Percentiles rank a stretch among this genome's conserved stretches.
phyloP scores from a whole-genome alignment of 1,139 yeast species.

The Taiozyma sp. region DNA sequence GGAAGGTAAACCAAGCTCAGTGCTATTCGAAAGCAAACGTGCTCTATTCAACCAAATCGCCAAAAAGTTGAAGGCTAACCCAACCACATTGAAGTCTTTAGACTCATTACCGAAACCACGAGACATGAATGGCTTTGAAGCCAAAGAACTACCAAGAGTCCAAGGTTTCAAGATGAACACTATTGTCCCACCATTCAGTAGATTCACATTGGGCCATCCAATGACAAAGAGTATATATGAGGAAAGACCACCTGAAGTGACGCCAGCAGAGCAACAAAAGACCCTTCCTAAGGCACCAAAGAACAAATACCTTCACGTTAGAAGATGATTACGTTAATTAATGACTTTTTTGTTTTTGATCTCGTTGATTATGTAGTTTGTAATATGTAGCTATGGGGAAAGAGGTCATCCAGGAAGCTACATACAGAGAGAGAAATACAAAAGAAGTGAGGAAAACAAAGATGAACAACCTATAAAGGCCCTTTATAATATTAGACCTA shows the following conservation, averaged over 20 bases:
- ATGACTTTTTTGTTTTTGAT: neutral
- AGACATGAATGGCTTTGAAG: slow-evolving; percentile 42
- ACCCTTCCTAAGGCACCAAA: slow-evolving; percentile 29
- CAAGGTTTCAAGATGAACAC: slow-evolving; percentile 82
- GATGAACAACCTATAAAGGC: neutral
- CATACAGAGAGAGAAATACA: neutral
- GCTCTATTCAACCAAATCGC: slow-evolving; percentile 59
- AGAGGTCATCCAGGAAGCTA: neutral
- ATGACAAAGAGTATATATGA: slow-evolving; percentile 71
- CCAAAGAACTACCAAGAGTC: slow-evolving; percentile 69
- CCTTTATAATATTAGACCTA: neutral
- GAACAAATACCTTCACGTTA: slow-evolving; percentile 35
- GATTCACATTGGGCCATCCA: slow-evolving; percentile 79
- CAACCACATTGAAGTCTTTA: slow-evolving; percentile 64
- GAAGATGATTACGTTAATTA: slow-evolving; percentile 15
- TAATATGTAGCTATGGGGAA: slow-evolving; percentile 4
- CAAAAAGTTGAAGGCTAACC: slow-evolving; percentile 58
- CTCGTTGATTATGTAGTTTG: neutral
- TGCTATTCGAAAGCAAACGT: slow-evolving; percentile 51
- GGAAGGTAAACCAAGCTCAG: slow-evolving; percentile 32
- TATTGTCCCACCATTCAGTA: slow-evolving; percentile 81
- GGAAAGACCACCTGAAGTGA: slow-evolving; percentile 31
- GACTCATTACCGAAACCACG: slow-evolving; percentile 53
- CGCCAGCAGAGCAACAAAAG: slow-evolving; percentile 27
- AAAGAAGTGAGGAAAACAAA: neutral